A percentile compares a stretch with the other conserved stretches of the same genome.
Evolutionary conservation across 1,284 basidiomycete genomes (phyloP).

Genomic region (Athelia psychrophila): DNA sequence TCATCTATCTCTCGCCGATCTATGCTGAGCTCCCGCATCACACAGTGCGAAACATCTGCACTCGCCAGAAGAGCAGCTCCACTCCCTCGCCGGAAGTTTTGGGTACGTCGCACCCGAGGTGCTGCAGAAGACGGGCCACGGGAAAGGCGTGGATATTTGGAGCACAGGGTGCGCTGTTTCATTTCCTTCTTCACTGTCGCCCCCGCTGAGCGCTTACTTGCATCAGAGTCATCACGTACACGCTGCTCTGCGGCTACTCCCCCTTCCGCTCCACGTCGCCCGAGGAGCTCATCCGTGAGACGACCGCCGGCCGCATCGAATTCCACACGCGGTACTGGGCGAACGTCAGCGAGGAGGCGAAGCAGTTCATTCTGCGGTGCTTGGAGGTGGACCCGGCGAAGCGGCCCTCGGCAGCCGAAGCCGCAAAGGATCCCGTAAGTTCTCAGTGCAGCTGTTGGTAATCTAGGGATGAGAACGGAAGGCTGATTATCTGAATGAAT

Average conservation of each 20-base stretch:
- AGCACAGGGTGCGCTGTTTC: constrained; percentile 71
- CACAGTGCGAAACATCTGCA: constrained; percentile 83
- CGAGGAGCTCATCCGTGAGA: constrained; percentile 77
- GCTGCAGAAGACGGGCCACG: constrained; percentile 78
- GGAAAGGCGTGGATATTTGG: constrained; percentile 94
- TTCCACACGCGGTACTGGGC: constrained; percentile 96
- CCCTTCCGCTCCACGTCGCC: constrained; percentile 89
- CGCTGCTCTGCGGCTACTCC: constrained; percentile 88
- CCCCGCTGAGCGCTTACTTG: neutral
- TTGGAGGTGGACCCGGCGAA: constrained; percentile 52
- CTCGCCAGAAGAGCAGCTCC: constrained; percentile 74
- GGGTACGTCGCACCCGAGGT: constrained; percentile 97
- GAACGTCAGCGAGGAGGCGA: constrained; percentile 66
- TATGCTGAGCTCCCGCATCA: constrained; percentile 2
- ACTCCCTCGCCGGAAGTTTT: constrained; percentile 84
- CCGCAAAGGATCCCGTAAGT: constrained; percentile 47
- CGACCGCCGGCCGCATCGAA: constrained; percentile 77
- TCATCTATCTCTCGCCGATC: neutral
- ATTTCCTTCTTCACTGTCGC: neutral
- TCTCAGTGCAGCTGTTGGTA: neutral
- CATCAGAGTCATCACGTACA: constrained; percentile 87
- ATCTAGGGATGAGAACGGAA: neutral
- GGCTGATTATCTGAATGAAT: neutral
- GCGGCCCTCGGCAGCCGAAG: constrained; percentile 49
- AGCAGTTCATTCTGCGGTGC: constrained; percentile 36